Evolutionary conservation across 257 asterid species (phyloP), one percentile per base, ranked within the genome.

Genomic region (Solanum paucissectum): DNA sequence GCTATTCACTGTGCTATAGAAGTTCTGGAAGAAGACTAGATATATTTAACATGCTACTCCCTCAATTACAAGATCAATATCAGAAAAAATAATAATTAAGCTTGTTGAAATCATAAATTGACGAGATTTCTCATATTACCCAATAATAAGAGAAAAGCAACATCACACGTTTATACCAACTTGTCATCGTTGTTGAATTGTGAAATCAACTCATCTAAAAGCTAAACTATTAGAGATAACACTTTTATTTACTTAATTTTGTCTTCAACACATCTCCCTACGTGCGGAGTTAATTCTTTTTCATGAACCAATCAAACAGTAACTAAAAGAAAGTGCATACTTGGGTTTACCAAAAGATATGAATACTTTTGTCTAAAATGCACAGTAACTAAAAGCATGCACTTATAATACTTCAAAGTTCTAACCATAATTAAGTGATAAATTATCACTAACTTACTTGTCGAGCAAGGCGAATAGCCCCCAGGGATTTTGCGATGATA

Each of bases 391-490:
- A 76, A 76, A 75, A 85, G 33, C 58, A 49, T 14, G 42, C 72
- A 32, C 8, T 12, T 12, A 46, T 34, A 2, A 21, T 55, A 58
- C 73, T 12, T 27, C n/a, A 6, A 55, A 55, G 64, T 55, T 55
- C 34, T 9, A 87, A 44, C 40, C 5, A 25, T 18, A 89, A 62
- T 34, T 18, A 34, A 27, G 37, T 27, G 74, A 55, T 38, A 69
- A 77, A 72, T 44, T 88, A 69, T 29, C 58, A 85, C 60, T 38
- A 49, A 46, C 94, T 90, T 91, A 97, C 99, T 92, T 97, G 99
- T 37, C 96, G 95, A 32, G 98, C 99, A 42, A 97, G 95, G 84
- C 97, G 99, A 77, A 66, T 91, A 86, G 98, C 87, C 64, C 98
- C 98, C 88, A 97, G 93, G 58, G 98, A 91, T 87, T 89, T 89